Evolutionary conservation across 148 eudicot genomes (phyloP), one percentile per base, ranked within the genome.

Genomic region (Amaranthus palmeri): DNA sequence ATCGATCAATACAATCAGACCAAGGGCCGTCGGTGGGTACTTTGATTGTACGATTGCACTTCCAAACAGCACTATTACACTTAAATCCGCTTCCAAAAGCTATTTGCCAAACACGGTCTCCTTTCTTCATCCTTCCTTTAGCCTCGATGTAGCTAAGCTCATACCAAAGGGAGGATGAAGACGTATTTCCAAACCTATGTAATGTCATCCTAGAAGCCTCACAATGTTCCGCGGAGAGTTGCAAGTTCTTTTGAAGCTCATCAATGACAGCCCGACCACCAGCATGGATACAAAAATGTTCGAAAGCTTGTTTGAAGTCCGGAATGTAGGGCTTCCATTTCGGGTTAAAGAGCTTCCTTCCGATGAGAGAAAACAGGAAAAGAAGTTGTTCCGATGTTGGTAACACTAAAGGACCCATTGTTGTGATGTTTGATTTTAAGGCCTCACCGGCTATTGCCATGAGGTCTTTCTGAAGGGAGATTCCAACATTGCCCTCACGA

Each of bases 51-150:
- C 84, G 78, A 51, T 82, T 84, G 75, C 90, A 90, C 79, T 81
- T 85, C 96, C 96, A 90, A 43, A 90, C 87, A 0, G 96, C 96
- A 40, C 90, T 88, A 64, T 90, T 90, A 56, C 96, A 90, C 83
- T 90, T 90, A 25, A 90, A 90, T 46, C 96, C 96, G 41, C 91
- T 87, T 10, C 95, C 95, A 47, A 89, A 89, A 3, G 90, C 96
- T 42, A 90, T 90, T 47, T 86, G 90, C 96, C 96, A 90, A 50
- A 88, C 78, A 43, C 90, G 65, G 15, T 88, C 92, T 0, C 96
- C 96, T 68, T 81, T 88, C 74, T 81, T 88, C 86, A 90, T 85
- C 86, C 84, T 82, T 70, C 96, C 96, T 57, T 90, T 88, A 0
- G 90, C 71, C 63, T 90, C 96, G 8, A 86, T 80, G 69, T 90